Conservation (phyloP, 352 stramenopile species). For the Phytopythium vexans region DNA sequence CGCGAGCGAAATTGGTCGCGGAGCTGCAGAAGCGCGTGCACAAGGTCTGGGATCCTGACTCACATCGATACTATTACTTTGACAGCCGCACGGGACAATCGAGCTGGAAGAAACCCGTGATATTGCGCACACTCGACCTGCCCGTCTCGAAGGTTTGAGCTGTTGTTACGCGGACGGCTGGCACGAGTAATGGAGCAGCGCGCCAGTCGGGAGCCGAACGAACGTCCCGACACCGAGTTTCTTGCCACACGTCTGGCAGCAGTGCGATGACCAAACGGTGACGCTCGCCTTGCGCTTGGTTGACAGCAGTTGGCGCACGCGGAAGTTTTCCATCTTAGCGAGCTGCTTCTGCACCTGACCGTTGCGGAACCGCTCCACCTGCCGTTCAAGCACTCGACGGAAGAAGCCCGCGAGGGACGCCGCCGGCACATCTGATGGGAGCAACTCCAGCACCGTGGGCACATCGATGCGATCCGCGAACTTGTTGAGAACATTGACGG, state of each 20-base stretch:
- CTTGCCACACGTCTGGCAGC: slow-evolving; percentile 66
- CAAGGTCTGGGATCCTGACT: slow-evolving; percentile 67
- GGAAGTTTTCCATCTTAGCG: slow-evolving; percentile 89
- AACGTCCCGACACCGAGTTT: slow-evolving; percentile 71
- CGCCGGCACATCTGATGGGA: slow-evolving; percentile 55
- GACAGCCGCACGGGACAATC: slow-evolving; percentile 71
- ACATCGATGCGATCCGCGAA: slow-evolving; percentile 83
- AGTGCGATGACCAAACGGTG: slow-evolving; percentile 72
- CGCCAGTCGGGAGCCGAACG: slow-evolving; percentile 52
- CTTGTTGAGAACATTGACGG: slow-evolving; percentile 77
- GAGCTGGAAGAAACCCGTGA: slow-evolving; percentile 69
- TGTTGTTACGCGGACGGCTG: slow-evolving; percentile 33
- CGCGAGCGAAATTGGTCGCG: slow-evolving; percentile 42
- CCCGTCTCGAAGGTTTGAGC: neutral
- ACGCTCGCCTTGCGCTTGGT: slow-evolving; percentile 66
- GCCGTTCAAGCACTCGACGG: slow-evolving; percentile 64
- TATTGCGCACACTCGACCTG: slow-evolving; percentile 48
- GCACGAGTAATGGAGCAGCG: slow-evolving; percentile 75
- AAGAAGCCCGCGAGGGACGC: slow-evolving; percentile 60
- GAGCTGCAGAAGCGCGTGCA: slow-evolving; percentile 51
- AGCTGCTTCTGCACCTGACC: slow-evolving; percentile 85
- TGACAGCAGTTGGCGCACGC: slow-evolving; percentile 60
- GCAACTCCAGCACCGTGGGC: slow-evolving; percentile 64
- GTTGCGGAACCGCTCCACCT: slow-evolving; percentile 73
- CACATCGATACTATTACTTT: slow-evolving; percentile 79